Conservation (phyloP, 1,139 yeast genomes). For the Yamadazyma jaroonii region DNA sequence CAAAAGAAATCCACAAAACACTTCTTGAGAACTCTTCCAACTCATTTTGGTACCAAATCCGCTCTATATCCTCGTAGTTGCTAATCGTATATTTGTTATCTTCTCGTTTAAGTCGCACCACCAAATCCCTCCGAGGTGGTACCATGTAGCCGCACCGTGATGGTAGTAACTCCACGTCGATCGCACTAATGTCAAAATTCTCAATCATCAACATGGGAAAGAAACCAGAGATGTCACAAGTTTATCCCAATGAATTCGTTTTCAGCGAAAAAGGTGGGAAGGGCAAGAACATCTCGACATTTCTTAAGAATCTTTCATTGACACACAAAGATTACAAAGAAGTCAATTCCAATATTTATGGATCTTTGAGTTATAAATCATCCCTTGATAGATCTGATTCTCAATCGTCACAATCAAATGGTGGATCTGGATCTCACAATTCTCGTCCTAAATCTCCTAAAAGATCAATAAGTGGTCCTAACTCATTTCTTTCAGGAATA, state of each 20-base stretch:
- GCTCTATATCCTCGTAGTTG: no score
- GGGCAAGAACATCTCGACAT: conserved; percentile 60
- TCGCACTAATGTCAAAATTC: not conserved
- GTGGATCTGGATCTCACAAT: no score
- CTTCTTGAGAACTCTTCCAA: no score
- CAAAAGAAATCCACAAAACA: no score
- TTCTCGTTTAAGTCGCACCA: no score
- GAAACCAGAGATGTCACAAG: conserved; percentile 60
- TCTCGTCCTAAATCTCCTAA: conserved; percentile 13
- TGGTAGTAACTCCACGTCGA: no score
- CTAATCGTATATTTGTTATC: no score
- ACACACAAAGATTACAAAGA: conserved; percentile 25
- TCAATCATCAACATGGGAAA: conserved; percentile 31
- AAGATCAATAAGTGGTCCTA: conserved; percentile 20
- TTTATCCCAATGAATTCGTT: conserved; percentile 58
- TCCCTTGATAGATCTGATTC: conserved; percentile 2
- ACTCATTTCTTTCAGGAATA: conserved; percentile 10
- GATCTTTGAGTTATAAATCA: conserved; percentile 28
- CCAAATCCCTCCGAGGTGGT: no score
- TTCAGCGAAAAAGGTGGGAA: conserved; percentile 69
- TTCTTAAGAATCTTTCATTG: conserved; percentile 50
- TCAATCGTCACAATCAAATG: not conserved
- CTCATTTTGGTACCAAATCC: no score
- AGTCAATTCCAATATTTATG: conserved; percentile 40
- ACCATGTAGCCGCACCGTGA: no score